A percentile compares a stretch with the other conserved stretches of the same genome.
Conservation (phyloP, 306 rosid genomes). For the Cicer arietinum region DNA sequence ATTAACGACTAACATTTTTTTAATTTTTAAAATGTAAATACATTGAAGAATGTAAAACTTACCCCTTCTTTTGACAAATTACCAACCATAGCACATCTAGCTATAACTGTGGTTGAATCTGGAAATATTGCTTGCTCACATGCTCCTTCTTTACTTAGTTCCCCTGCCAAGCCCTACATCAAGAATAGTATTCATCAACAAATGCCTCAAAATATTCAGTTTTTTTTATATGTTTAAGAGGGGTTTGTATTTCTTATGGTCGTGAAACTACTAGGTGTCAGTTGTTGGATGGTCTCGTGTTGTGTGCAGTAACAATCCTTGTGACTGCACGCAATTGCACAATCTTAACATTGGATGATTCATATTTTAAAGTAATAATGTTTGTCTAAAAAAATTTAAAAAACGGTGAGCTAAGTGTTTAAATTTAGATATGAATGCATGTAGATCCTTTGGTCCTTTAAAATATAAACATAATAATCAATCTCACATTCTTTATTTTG, state of each 20-base stretch:
- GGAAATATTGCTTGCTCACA: constrained; percentile 90
- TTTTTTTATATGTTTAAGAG: not conserved
- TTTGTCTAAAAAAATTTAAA: too few relatives aligned
- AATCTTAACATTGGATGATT: not conserved
- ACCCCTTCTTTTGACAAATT: constrained; percentile 87
- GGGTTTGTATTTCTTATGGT: not conserved
- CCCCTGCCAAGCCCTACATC: constrained; percentile 77
- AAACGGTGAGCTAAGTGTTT: too few relatives aligned
- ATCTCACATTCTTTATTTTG: too few relatives aligned
- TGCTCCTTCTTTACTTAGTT: constrained; percentile 86
- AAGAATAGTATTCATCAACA: not conserved
- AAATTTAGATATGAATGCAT: too few relatives aligned
- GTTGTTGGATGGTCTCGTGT: not conserved
- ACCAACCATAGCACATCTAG: constrained; percentile 77
- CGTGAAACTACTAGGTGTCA: not conserved
- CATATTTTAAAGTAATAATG: not conserved
- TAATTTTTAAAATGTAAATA: not conserved
- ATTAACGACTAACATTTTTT: not conserved
- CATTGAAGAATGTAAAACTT: constrained; percentile 45
- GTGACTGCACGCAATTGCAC: too few relatives aligned
- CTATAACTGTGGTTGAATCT: constrained; percentile 56
- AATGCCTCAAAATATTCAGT: not conserved
- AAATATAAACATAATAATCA: too few relatives aligned
- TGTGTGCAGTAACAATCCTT: too few relatives aligned
- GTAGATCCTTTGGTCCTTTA: too few relatives aligned